These are phyloP conservation scores for Manihot esculenta DNA, from an alignment of 441 rosid species.

Conservation along the genomic window DNA sequence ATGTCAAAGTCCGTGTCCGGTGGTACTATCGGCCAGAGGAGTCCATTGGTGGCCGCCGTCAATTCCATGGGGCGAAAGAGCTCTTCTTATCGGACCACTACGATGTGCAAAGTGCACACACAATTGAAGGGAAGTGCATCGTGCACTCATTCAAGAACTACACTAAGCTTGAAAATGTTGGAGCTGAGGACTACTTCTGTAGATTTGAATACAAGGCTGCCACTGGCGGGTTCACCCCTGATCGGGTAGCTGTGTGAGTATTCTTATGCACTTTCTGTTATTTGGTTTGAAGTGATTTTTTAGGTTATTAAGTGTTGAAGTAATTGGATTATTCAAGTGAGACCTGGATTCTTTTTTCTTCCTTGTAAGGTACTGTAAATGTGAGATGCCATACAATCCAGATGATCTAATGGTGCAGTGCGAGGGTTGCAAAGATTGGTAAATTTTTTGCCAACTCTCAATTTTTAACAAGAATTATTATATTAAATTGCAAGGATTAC, in stretches of 20 bases:
- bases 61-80: conserved; percentile 84
- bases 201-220: conserved; percentile 83
- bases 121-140: conserved; percentile 77
- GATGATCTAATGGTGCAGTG: conserved; percentile 90
- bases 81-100: conserved; percentile 76
- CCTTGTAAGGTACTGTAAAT: conserved; percentile 73
- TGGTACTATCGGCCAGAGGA: conserved; percentile 94
- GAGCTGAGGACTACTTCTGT: conserved; percentile 83
- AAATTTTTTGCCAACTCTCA: conserved; percentile 20
- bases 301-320: conserved; percentile 9
- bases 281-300: not conserved
- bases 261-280: not conserved
- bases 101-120: conserved; percentile 81
- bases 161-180: conserved; percentile 83
- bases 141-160: conserved; percentile 88
- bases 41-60: conserved; percentile 76
- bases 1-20: conserved; percentile 71
- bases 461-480: not conserved
- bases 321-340: conserved; percentile 13
- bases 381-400: conserved; percentile 91
- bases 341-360: not conserved
- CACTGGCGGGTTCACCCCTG: conserved; percentile 79
- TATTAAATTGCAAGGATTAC: not conserved
- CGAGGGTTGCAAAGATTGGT: conserved; percentile 89
- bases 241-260: conserved; percentile 85